Evolutionary conservation across 768 basidiomycete species (phyloP).

Genomic region (Amanita rimosa): DNA sequence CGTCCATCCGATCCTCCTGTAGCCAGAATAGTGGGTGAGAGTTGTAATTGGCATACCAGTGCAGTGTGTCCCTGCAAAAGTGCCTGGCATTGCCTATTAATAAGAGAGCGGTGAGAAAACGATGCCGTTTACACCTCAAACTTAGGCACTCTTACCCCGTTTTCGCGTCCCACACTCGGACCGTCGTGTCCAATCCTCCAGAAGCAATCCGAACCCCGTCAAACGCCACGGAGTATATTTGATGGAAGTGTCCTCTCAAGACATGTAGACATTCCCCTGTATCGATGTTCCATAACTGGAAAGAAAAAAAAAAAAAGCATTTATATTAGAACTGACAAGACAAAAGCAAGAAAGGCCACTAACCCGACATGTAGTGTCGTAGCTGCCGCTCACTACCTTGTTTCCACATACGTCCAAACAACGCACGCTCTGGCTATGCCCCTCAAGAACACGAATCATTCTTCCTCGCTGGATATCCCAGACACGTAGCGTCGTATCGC

Average conservation of each 20-base stretch:
- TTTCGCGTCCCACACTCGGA: conserved; percentile 80
- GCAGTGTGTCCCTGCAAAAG: conserved; percentile 86
- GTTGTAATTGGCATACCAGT: conserved; percentile 84
- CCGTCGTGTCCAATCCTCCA: conserved; percentile 89
- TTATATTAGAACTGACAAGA: conserved; percentile 4
- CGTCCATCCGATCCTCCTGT: conserved; percentile 88
- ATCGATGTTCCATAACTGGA: conserved; percentile 81
- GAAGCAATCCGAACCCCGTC: conserved; percentile 76
- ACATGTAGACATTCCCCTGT: conserved; percentile 81
- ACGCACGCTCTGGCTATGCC: conserved; percentile 75
- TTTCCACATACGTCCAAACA: conserved; percentile 84
- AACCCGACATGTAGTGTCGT: conserved; percentile 82
- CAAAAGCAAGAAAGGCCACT: conserved; percentile 12
- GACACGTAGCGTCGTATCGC: conserved; percentile 77
- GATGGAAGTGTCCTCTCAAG: conserved; percentile 73
- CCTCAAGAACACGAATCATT: conserved; percentile 51
- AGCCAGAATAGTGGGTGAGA: conserved; percentile 55
- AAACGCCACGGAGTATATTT: conserved; percentile 87
- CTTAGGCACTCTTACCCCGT: conserved; percentile 54
- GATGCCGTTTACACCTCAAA: too few species aligned
- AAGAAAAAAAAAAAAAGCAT: neutral
- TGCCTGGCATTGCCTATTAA: conserved; percentile 60
- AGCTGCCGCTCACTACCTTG: conserved; percentile 83
- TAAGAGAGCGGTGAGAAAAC: neutral
- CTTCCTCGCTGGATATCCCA: conserved; percentile 89